Evolutionary conservation across 371 early-diverging fungal genomes (phyloP).

Genomic region (Batkoa obscura): DNA sequence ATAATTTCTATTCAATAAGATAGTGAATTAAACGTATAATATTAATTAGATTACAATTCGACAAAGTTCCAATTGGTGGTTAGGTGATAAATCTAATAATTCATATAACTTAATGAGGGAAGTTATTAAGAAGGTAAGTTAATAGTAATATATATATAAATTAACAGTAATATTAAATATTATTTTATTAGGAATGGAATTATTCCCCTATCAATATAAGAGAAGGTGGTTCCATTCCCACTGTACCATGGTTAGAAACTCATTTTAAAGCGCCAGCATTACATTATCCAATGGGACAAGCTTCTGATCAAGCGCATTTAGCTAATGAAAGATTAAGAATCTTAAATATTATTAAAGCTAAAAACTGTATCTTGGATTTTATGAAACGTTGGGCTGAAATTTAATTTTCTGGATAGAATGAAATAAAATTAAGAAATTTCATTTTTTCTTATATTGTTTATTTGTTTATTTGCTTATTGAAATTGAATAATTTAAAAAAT

Average conservation of each 20-base stretch:
- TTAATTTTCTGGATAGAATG: no score
- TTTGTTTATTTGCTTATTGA: no score
- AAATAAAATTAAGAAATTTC: no score
- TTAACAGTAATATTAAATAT: neutral
- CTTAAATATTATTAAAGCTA: no score
- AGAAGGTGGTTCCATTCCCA: constrained; percentile 71
- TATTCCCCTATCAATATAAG: constrained; percentile 38
- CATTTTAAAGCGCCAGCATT: constrained; percentile 47
- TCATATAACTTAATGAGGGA: constrained; percentile 45
- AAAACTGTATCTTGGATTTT: no score
- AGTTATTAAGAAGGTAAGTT: constrained; percentile 28
- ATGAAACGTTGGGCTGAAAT: no score
- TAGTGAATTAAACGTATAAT: neutral
- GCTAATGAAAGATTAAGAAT: constrained; percentile 55
- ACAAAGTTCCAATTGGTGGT: constrained; percentile 58
- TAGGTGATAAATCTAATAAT: constrained; percentile 41
- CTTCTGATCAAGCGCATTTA: constrained; percentile 56
- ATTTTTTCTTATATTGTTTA: no score
- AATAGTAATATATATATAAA: no score
- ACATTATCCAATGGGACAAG: constrained; percentile 66
- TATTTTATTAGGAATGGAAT: constrained; percentile 27
- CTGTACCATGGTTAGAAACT: constrained; percentile 59
- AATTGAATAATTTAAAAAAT: no score
- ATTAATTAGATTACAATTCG: constrained; percentile 25
- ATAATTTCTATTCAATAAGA: neutral